Evolutionary conservation across 352 stramenopile species (phyloP).

Genomic region (Phytopythium montanum): DNA sequence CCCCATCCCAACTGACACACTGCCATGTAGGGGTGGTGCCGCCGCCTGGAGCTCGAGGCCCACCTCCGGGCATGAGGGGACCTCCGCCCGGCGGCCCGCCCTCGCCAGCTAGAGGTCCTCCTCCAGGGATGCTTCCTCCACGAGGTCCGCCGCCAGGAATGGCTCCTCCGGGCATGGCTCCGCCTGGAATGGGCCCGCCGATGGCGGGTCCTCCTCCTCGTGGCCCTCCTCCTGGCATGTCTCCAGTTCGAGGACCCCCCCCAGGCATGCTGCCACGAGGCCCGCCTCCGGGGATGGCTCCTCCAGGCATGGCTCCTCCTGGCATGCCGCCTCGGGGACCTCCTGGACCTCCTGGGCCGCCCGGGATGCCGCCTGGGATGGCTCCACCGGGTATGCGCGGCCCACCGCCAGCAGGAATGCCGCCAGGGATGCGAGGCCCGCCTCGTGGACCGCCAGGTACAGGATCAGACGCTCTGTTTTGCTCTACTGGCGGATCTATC

Average conservation of each 20-base stretch:
- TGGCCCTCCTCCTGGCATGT: constrained; percentile 3
- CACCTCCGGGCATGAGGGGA: constrained; percentile 17
- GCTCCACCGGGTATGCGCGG: neutral
- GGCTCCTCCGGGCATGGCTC: constrained; percentile 14
- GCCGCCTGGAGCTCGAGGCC: constrained; percentile 10
- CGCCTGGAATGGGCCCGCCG: constrained; percentile 14
- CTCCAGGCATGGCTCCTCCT: constrained; percentile 10
- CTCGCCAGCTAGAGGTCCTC: constrained; percentile 27
- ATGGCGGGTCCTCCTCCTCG: constrained; percentile 16
- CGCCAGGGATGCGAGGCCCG: constrained; percentile 8
- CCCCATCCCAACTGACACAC: too few relatives aligned
- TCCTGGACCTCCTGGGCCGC: constrained; percentile 9
- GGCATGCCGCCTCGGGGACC: constrained; percentile 13
- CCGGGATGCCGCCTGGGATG: constrained; percentile 10
- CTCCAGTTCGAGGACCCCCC: constrained; percentile 8
- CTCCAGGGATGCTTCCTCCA: constrained; percentile 36
- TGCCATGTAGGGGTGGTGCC: constrained; percentile 1
- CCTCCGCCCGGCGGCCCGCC: constrained; percentile 16
- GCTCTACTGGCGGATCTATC: neutral
- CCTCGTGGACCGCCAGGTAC: constrained; percentile 15
- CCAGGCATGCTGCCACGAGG: constrained; percentile 22
- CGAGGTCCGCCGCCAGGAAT: constrained; percentile 29
- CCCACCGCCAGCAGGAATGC: neutral
- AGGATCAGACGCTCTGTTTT: neutral
- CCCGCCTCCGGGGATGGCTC: constrained; percentile 11